Base-by-base conservation (phyloP, 2,329 filamentous ascomycete species). In the Colletotrichum chrysophilum region DNA sequence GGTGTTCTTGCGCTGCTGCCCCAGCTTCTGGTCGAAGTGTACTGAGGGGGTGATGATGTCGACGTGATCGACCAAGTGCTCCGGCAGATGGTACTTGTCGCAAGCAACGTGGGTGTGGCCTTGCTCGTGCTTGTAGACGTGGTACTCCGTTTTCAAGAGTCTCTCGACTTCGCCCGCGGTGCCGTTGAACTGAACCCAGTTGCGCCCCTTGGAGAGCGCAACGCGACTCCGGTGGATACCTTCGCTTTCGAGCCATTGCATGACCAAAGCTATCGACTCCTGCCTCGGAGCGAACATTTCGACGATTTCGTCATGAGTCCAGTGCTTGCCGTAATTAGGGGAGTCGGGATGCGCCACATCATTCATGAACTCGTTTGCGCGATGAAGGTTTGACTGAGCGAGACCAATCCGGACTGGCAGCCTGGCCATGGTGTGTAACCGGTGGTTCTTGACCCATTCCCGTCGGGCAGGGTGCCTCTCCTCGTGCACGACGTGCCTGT, bases 131-230 rank as follows among this genome's bases (percentile, higher is more conserved):
- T 86, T 82, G 78, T 88, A 91, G 58, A 88, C 80, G 77, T 90
- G 86, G 78, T 90, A 91, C 73, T 89, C 83, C 8, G 90, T 87
- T 77, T 87, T 86, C 64, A 92, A 85, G 21, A 92, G 84, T 24
- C 82, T 80, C 80, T 92, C 90, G 7, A 88, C 86, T 79, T 92
- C 88, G 43, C 86, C 83, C 4, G 88, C 88, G 7, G 89, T 89
- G 10, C 89, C 89, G 71, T 90, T 86, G 79, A 92, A 91, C 13
- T 86, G 83, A 24, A 92, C 79, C 89, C 90, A 92, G 66, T 87
- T 87, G 69, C 88, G 86, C 32, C 88, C 88, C 56, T 86, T 84
- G 1, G 90, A 89, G 58, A 90, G 86, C 55, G 82, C 83, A 58
- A 92, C 85, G 6, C 89, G 86, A 4, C 84, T 83, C 4, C 81